Base-by-base conservation (phyloP, 2,329 filamentous ascomycete genomes). In the Arachnomyces sp. region DNA sequence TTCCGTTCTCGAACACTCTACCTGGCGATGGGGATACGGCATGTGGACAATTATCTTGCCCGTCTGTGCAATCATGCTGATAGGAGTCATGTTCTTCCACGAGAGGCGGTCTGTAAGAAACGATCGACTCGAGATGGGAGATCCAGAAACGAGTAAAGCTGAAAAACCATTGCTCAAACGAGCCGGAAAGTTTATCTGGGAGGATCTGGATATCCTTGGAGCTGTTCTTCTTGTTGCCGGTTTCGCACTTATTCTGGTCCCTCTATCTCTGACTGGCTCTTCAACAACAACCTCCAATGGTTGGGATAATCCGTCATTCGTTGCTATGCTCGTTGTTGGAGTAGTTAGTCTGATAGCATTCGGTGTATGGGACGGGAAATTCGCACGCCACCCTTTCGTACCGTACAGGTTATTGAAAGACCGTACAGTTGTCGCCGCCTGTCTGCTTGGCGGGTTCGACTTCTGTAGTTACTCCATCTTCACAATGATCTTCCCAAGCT, bases 1-100 rank as follows among this genome's bases (percentile, higher is more conserved):
- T 6, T 52, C 49, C 7, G 51, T 68, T 8, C 53, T 67, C 2
- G 48, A 54, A 2, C 49, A 63, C 40, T 57, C 62, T 0, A 57
- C 57, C 1, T 68, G 65, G 65, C 56, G 65, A 21, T 68, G 65
- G 64, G 64, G 61, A 3, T 66, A 63, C 41, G 63, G 61, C 7
- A 61, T 65, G 51, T 68, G 64, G 63, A 57, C 63, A 3, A 58
- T 66, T 16, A 54, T 67, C 16, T 48, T 65, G 2, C 65, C 65
- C 0, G 50, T 59, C 25, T 54, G 52, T 18, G 52, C 61, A 5
- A 43, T 54, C 0, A 61, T 60, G 0, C 47, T 65, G 5, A 54
- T 65, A 13, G 39, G 50, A 2, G 57, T 54, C 1, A 52, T 66
- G 31, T 50, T 61, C 11, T 32, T 59, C 11, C 56, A 62, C 7